Evolutionary conservation across 2,329 filamentous ascomycete genomes (phyloP).

Genomic region (Colletotrichum cuscutae): DNA sequence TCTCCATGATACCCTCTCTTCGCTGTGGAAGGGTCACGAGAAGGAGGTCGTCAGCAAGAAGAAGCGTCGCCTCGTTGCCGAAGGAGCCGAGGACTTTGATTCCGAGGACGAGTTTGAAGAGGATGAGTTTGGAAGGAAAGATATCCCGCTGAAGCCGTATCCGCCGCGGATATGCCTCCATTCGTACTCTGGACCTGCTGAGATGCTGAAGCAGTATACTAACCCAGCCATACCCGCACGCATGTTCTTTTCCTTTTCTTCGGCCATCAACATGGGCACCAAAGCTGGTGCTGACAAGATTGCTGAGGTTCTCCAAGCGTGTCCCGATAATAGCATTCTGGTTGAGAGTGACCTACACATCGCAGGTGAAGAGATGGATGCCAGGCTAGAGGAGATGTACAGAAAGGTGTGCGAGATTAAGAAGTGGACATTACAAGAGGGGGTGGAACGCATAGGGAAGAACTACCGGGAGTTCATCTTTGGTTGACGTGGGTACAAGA

Average conservation of each 20-base stretch:
- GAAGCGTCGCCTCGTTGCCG: slow-evolving; percentile 62
- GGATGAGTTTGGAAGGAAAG: slow-evolving; percentile 23
- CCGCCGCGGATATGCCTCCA: slow-evolving; percentile 93
- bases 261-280: slow-evolving; percentile 79
- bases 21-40: slow-evolving; percentile 78
- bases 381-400: slow-evolving; percentile 77
- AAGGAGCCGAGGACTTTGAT: slow-evolving; percentile 58
- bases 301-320: slow-evolving; percentile 72
- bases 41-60: slow-evolving; percentile 68
- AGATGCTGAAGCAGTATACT: slow-evolving; percentile 82
- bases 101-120: slow-evolving; percentile 47
- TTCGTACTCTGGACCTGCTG: slow-evolving; percentile 84
- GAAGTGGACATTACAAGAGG: slow-evolving; percentile 79
- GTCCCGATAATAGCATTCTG: slow-evolving; percentile 83
- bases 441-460: slow-evolving; percentile 71
- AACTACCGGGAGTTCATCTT: slow-evolving; percentile 86
- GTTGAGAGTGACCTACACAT: slow-evolving; percentile 91
- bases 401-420: slow-evolving; percentile 82
- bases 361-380: slow-evolving; percentile 85
- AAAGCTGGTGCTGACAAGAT: slow-evolving; percentile 59
- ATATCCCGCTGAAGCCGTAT: slow-evolving; percentile 64
- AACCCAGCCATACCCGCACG: slow-evolving; percentile 76
- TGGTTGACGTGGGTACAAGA: slow-evolving; percentile 53
- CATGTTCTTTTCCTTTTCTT: slow-evolving; percentile 91
- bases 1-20: slow-evolving; percentile 71